phyloP scores from a whole-genome alignment of 768 basidiomycete species.

The Calocera cornea region DNA sequence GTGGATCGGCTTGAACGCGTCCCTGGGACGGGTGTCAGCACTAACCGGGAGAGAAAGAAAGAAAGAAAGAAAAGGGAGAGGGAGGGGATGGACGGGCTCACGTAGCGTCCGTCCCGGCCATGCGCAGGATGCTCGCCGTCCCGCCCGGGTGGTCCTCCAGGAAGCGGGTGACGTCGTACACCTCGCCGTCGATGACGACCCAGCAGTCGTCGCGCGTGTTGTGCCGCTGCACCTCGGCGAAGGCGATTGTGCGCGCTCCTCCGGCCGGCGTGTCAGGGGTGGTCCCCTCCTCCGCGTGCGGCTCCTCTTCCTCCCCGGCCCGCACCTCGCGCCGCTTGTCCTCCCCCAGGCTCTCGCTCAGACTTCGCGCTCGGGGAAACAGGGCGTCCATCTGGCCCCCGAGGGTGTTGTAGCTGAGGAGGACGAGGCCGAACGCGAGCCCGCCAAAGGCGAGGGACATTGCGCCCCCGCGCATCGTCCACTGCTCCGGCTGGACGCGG shows the following conservation, averaged over 20 bases:
- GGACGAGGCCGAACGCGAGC: neutral
- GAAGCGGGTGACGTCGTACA: conserved; percentile 81
- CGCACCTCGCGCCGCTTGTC: neutral
- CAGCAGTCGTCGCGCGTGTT: conserved; percentile 35
- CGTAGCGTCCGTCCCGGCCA: conserved; percentile 68
- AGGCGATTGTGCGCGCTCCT: neutral
- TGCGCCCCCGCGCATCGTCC: too few species aligned
- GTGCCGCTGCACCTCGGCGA: neutral
- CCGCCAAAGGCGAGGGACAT: neutral
- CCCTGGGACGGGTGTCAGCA: conserved; percentile 28
- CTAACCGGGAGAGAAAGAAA: neutral
- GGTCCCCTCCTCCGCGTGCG: neutral
- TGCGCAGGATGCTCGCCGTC: conserved; percentile 62
- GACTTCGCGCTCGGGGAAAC: neutral
- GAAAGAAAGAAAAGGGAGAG: neutral
- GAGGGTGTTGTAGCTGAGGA: neutral
- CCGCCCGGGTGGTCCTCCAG: conserved; percentile 75
- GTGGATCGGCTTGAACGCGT: conserved; percentile 68
- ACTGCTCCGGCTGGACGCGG: too few species aligned
- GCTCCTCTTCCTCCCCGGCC: neutral
- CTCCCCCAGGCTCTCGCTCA: neutral
- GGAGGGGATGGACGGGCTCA: conserved; percentile 12
- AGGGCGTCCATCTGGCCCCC: neutral
- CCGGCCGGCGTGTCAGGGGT: too few species aligned
- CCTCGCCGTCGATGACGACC: conserved; percentile 65